A percentile compares a stretch with the other conserved stretches of the same genome.
Evolutionary conservation across 345 rosid species (phyloP).

Genomic region (Brassica nigra): DNA sequence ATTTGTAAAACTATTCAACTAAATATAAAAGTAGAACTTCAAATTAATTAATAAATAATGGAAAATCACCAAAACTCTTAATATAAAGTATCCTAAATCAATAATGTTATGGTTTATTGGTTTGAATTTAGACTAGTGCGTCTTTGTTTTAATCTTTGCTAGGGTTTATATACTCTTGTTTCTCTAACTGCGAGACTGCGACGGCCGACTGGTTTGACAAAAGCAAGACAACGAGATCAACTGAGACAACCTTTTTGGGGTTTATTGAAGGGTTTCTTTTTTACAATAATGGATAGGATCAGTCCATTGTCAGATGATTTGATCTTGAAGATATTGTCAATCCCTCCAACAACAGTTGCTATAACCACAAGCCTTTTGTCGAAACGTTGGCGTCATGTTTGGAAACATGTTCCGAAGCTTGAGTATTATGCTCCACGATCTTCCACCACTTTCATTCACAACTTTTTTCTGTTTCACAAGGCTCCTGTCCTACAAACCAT

Average conservation of each 20-base stretch:
- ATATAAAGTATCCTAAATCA: background rate
- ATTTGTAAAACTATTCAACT: too few relatives aligned
- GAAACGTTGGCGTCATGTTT: slow-evolving; percentile 7
- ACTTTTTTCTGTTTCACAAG: slow-evolving; percentile 9
- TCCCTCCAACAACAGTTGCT: background rate
- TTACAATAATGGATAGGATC: slow-evolving; percentile 24
- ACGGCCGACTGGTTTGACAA: background rate
- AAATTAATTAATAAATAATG: background rate
- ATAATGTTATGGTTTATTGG: background rate
- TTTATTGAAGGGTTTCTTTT: background rate
- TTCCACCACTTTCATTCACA: slow-evolving; percentile 2
- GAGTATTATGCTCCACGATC: background rate
- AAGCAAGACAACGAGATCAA: background rate
- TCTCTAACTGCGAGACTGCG: background rate
- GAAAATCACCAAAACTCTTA: background rate
- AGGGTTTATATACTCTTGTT: background rate
- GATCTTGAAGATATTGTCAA: background rate
- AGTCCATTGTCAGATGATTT: slow-evolving; percentile 19
- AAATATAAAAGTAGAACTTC: too few relatives aligned
- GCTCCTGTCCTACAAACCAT: slow-evolving; percentile 1
- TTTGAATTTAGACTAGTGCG: background rate
- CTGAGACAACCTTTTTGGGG: background rate
- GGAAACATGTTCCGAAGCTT: slow-evolving; percentile 12
- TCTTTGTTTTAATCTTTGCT: background rate
- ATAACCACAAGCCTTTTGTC: slow-evolving; percentile 31